Evolutionary conservation across 2,329 filamentous ascomycete species (phyloP), one percentile per base, ranked within the genome.

Genomic region (Metarhizium rileyi): DNA sequence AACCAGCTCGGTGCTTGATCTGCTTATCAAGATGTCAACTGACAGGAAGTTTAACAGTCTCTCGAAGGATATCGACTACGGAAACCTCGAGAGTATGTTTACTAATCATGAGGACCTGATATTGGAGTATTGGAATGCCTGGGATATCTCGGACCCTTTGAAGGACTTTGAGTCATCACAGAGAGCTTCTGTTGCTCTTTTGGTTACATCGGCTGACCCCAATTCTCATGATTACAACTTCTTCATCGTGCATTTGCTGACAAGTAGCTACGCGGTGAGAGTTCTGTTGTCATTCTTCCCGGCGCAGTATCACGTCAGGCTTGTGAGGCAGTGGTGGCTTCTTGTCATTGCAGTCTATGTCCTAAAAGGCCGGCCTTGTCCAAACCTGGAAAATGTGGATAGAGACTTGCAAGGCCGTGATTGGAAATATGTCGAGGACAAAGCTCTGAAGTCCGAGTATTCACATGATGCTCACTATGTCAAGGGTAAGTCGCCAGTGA

Each of bases 321-420:
- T 98, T 4, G 74, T 97, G 8, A 76, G 86, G 36, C 83, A 95
- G 64, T 97, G 93, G 90, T 95, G 89, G 87, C 70, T 98, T 5
- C 77, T 95, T 40, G 81, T 85, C 0, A 66, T 96, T 40, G 78
- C 82, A 0, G 78, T 90, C 10, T 97, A 93, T 62, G 80, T 95
- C 48, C 70, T 82, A 2, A 84, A 87, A 60, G 70, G 85, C 25
- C 77, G 91, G 20, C 93, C 90, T 1, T 70, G 74, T 51, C 80
- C 95, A 50, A 77, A 86, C 49, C 70, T 79, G n/a, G 77, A 84
- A 50, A 74, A 77, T 26, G 75, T 93, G 50, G 72, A 74, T 5
- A 53, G 55, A 9, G 80, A 88, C 42, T 59, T 81, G n/a, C 74
- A 78, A 36, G 78, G 73, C 1, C 81, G 82, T 58, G 75, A 79